Conservation (phyloP, 179 eudicot genomes). For the Patellifolia procumbens region DNA sequence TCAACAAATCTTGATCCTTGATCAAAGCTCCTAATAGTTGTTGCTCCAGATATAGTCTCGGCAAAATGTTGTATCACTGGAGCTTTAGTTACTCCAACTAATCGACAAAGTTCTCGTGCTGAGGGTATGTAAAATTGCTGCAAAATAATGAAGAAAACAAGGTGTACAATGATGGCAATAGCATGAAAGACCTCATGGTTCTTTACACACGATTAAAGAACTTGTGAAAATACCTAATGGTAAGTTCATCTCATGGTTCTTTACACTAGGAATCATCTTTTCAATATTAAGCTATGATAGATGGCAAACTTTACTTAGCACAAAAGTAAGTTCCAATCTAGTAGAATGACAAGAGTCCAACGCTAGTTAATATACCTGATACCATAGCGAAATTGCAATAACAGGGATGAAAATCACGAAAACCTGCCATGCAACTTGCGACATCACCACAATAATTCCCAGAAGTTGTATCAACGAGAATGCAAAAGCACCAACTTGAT, state of each 20-base stretch:
- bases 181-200: constrained; percentile 28
- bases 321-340: constrained; percentile 21
- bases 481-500: constrained; percentile 50
- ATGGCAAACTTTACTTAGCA: not conserved
- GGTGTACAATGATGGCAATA: not conserved
- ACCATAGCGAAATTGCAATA: constrained; percentile 55
- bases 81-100: constrained; percentile 65
- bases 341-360: not conserved
- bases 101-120: constrained; percentile 55
- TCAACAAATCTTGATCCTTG: constrained; percentile 55
- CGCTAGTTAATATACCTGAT: constrained; percentile 40
- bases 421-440: constrained; percentile 88
- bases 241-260: not conserved
- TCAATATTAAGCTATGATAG: not conserved
- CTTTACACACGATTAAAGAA: not conserved
- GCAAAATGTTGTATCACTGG: constrained; percentile 80
- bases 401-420: constrained; percentile 70
- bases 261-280: not conserved
- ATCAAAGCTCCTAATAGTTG: constrained; percentile 68
- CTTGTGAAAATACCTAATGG: not conserved
- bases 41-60: constrained; percentile 67
- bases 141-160: not conserved
- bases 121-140: constrained; percentile 51
- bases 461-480: constrained; percentile 71
- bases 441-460: constrained; percentile 78